Evolutionary conservation across 768 basidiomycete species (phyloP), one percentile per base, ranked within the genome.

Genomic region (Russula earlei): DNA sequence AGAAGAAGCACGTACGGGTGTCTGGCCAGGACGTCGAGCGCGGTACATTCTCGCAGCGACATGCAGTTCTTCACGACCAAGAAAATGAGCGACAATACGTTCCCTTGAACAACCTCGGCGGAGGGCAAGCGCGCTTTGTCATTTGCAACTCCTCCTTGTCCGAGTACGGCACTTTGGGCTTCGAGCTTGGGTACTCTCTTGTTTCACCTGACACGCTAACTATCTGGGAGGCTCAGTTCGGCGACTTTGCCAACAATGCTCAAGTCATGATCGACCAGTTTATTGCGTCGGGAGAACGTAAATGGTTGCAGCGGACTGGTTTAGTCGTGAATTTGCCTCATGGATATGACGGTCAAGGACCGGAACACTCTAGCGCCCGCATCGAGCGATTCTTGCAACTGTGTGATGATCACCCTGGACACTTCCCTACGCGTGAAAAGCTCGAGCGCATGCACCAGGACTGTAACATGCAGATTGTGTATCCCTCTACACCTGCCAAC

Each of bases 191-290:
- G 9, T 99, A 99, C 72, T 99, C 96, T 6, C 84, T 98, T 61
- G 96, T 98, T 52, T 95, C 92, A 14, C 96, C 95, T 19, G 84
- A 91, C 66, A 76, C 83, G 25, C 77, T 99, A 61, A 91, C 91
- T 15, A 85, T 99, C 66, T 99, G 95, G 96, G 96, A 98, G 69
- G 96, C 95, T 15, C 95, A 98, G 69, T 94, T 98, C 66, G 95
- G 95, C 68, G 95, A 97, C 72, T 98, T 97, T 68, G 93, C 87
- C 33, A 97, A 98, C 75, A 94, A 90, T 63, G 95, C 94, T 3
- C 95, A 97, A 70, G 87, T 85, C 69, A 95, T 98, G 70, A 96
- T 99, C 64, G 95, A 99, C 67, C 96, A 99, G 71, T 99, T 97
- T 75, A 90, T 99, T 61, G 91, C 93, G 20, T 85, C 95, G 24